Evolutionary conservation across 129 eudicot genomes (phyloP).

Genomic region (Chrysanthemum seticuspe): DNA sequence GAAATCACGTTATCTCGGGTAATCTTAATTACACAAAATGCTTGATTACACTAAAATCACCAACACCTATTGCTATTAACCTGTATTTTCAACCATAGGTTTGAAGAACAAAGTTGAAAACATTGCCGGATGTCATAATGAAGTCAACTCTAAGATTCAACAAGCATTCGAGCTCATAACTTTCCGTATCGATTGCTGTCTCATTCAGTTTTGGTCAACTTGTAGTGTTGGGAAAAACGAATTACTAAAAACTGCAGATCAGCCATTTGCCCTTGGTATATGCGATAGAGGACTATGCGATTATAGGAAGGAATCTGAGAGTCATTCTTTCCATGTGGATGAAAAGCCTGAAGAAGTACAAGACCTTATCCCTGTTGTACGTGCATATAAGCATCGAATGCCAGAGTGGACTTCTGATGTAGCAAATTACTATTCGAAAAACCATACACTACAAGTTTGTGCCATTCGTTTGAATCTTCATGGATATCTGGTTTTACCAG

Average conservation of each 20-base stretch:
- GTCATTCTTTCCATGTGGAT: neutral
- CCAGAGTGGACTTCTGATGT: constrained; percentile 21
- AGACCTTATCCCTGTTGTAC: constrained; percentile 1
- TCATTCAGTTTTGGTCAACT: constrained; percentile 15
- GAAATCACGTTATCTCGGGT: neutral
- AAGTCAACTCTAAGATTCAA: neutral
- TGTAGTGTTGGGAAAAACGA: neutral
- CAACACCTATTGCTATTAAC: neutral
- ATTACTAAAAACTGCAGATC: constrained; percentile 1
- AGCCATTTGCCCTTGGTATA: constrained; percentile 11
- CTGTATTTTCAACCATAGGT: neutral
- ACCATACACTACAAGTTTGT: neutral
- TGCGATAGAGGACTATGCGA: neutral
- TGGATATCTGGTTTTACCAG: constrained; percentile 18
- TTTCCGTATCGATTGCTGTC: neutral
- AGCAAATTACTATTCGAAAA: neutral
- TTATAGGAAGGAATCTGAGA: constrained; percentile 9
- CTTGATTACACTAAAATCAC: neutral
- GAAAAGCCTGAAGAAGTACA: neutral
- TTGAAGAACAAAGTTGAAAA: neutral
- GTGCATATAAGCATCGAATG: constrained; percentile 1
- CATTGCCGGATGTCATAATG: neutral
- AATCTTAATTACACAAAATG: neutral
- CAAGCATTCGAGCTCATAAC: neutral
- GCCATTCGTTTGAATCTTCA: constrained; percentile 12